Conservation (phyloP, 805 yeast genomes). For the Candida nemodendra region DNA sequence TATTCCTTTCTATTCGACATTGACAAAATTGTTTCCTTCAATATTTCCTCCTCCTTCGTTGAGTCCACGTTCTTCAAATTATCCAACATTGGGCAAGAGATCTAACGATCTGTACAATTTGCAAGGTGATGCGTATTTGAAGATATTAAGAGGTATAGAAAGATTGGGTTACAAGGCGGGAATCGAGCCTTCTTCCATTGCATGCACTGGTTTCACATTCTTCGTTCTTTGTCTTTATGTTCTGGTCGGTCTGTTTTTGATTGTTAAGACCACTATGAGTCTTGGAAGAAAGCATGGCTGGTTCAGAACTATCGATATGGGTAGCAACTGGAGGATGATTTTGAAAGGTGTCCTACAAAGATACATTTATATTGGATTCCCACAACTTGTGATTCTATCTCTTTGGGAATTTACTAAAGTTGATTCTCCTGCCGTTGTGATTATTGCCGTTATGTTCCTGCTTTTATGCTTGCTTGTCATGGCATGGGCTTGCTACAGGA, state of each 20-base stretch:
- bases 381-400: slow-evolving; percentile 75
- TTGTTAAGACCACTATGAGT: slow-evolving; percentile 50
- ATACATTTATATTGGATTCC: slow-evolving; percentile 80
- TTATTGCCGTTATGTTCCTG: slow-evolving; percentile 71
- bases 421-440: slow-evolving; percentile 88
- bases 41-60: slow-evolving; percentile 1
- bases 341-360: slow-evolving; percentile 79
- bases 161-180: slow-evolving; percentile 74
- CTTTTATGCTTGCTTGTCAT: slow-evolving; percentile 59
- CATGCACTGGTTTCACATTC: slow-evolving; percentile 83
- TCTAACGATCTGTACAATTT: slow-evolving; percentile 34
- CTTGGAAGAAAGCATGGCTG: slow-evolving; percentile 27
- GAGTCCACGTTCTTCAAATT: slow-evolving; percentile 5
- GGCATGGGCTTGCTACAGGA: slow-evolving; percentile 65
- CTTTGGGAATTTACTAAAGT: slow-evolving; percentile 81
- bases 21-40: slow-evolving; percentile 21
- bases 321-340: slow-evolving; percentile 49
- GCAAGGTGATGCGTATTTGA: slow-evolving; percentile 54
- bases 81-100: slow-evolving; percentile 15
- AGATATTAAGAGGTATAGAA: slow-evolving; percentile 81
- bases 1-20: slow-evolving; percentile 18
- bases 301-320: slow-evolving; percentile 13
- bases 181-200: slow-evolving; percentile 82
- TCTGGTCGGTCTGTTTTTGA: slow-evolving; percentile 57
- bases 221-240: slow-evolving; percentile 77